Conservation (phyloP, 441 rosid genomes). For the Eruca vesicaria region DNA sequence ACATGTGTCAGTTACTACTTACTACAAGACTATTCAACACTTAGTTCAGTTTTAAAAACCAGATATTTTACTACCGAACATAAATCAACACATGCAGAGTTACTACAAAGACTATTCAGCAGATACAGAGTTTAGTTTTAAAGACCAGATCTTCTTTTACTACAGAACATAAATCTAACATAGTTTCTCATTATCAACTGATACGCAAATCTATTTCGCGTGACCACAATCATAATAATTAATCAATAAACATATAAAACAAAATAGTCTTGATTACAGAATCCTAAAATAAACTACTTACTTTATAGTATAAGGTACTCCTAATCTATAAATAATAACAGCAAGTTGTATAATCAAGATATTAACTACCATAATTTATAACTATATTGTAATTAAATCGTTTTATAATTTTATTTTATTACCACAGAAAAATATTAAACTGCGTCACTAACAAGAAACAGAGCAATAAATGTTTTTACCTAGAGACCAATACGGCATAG, state of each 20-base stretch:
- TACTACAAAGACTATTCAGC: neutral
- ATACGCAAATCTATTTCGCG: conserved; percentile 21
- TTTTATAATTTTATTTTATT: no score
- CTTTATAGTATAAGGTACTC: no score
- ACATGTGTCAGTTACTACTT: neutral
- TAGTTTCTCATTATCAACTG: neutral
- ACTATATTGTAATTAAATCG: no score
- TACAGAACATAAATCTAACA: neutral
- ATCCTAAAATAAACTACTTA: no score
- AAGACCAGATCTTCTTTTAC: neutral
- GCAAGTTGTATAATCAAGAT: no score
- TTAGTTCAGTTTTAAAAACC: neutral
- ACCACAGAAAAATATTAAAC: neutral
- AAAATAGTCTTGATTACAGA: no score
- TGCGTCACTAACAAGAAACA: neutral
- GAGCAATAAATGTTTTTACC: conserved; percentile 46
- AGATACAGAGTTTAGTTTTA: no score
- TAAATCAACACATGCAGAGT: no score
- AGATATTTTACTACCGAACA: no score
- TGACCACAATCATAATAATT: conserved; percentile 1
- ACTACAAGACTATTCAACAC: neutral
- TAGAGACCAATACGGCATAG: conserved; percentile 98
- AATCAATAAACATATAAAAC: neutral
- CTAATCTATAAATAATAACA: no score
- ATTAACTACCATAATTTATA: no score